Evolutionary conservation across 345 rosid species (phyloP).

Genomic region (Erucastrum elatum): DNA sequence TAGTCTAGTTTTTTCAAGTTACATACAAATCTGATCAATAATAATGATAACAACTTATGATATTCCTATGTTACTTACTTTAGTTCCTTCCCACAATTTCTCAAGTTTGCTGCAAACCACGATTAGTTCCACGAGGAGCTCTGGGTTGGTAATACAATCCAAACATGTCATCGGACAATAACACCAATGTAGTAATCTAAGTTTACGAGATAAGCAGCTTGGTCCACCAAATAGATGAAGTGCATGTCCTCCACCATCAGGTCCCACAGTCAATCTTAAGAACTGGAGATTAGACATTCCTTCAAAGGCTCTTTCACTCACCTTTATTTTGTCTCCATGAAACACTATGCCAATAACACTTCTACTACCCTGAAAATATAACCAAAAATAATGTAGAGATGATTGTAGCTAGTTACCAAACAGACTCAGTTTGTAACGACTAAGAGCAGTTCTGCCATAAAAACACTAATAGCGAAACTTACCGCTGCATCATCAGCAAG

Average conservation of each 20-base stretch:
- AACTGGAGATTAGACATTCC: not conserved
- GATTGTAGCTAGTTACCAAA: not conserved
- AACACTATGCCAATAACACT: not conserved
- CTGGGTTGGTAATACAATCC: not conserved
- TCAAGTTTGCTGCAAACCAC: not conserved
- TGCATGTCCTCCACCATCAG: not conserved
- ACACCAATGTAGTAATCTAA: not conserved
- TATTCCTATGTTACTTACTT: not conserved
- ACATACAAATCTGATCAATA: too few relatives aligned
- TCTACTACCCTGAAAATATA: not conserved
- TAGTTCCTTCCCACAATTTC: not conserved
- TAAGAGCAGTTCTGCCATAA: too few relatives aligned
- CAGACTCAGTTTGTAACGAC: too few relatives aligned
- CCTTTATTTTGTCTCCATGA: not conserved
- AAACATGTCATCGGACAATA: not conserved
- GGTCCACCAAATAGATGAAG: not conserved
- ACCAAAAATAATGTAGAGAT: not conserved
- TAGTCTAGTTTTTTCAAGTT: too few relatives aligned
- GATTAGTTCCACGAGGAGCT: not conserved
- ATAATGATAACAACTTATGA: too few relatives aligned
- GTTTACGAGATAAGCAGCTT: not conserved
- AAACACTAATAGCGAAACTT: not conserved
- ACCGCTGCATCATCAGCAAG: not conserved
- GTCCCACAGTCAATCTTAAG: not conserved
- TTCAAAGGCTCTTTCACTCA: not conserved